Evolutionary conservation across 805 yeast genomes (phyloP).

Genomic region (Spathaspora sp.): DNA sequence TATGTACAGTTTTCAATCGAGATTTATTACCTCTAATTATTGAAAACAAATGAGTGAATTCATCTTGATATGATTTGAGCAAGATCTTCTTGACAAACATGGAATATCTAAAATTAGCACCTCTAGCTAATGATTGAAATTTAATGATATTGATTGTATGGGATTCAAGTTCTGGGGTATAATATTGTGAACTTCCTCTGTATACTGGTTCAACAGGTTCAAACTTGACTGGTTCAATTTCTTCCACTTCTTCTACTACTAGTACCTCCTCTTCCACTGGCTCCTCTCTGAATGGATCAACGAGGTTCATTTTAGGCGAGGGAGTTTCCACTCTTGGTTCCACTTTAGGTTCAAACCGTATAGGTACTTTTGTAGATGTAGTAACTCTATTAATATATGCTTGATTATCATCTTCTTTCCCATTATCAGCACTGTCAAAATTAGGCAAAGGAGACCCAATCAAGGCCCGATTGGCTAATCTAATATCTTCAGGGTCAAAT

Average conservation of each 20-base stretch:
- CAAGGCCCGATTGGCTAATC: constrained; percentile 64
- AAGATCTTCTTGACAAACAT: constrained; percentile 62
- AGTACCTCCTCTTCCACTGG: not conserved
- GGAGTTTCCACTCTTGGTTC: not conserved
- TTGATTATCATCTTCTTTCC: constrained; percentile 13
- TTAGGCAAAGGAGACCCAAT: constrained; percentile 73
- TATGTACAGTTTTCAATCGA: constrained; percentile 27
- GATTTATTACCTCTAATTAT: constrained; percentile 46
- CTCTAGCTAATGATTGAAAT: constrained; percentile 70
- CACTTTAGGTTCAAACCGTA: not conserved
- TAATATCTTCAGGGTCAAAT: constrained; percentile 67
- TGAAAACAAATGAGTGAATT: constrained; percentile 47
- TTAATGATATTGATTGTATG: constrained; percentile 29
- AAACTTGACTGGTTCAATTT: not conserved
- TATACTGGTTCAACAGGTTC: no score
- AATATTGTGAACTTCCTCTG: not conserved
- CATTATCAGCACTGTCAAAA: constrained; percentile 46
- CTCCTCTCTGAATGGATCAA: constrained; percentile 6
- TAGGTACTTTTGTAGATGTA: constrained; percentile 11
- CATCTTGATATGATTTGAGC: constrained; percentile 53
- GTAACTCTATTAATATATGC: constrained; percentile 20
- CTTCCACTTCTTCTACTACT: not conserved
- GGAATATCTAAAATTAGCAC: constrained; percentile 60
- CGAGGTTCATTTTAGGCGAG: constrained; percentile 2
- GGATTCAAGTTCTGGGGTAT: constrained; percentile 6